Evolutionary conservation across 73 alveolate genomes (phyloP).

Genomic region (Symbiodinium natans): DNA sequence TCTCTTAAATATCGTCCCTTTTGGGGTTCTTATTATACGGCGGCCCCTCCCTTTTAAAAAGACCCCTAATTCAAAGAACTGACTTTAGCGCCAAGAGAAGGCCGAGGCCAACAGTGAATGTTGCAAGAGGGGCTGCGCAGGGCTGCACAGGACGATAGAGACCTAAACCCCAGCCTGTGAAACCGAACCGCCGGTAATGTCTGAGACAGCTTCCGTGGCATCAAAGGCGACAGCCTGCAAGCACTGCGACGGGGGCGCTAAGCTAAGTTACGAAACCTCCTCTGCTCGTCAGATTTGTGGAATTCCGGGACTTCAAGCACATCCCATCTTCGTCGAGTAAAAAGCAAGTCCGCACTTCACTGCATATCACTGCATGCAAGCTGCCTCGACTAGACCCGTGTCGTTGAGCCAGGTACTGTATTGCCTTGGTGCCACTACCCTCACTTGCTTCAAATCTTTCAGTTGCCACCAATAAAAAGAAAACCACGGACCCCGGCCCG

Average conservation of each 20-base stretch:
- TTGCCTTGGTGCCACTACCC: constrained; percentile 4
- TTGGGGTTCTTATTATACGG: too few relatives aligned
- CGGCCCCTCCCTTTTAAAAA: too few relatives aligned
- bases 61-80: too few relatives aligned
- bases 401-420: constrained; percentile 76
- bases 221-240: constrained; percentile 38
- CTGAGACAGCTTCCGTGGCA: constrained; percentile 46
- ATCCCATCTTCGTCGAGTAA: background rate
- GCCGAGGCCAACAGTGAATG: too few relatives aligned
- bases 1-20: too few relatives aligned
- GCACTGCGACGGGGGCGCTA: background rate
- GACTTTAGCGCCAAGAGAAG: too few relatives aligned
- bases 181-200: constrained; percentile 66
- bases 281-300: background rate
- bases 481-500: constrained; percentile 35
- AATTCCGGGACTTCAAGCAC: background rate
- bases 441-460: too few relatives aligned
- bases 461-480: too few relatives aligned
- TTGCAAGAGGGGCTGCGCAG: too few relatives aligned
- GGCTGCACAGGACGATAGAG: too few relatives aligned
- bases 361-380: background rate
- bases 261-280: background rate
- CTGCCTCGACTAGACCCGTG: constrained; percentile 67
- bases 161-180: constrained; percentile 15
- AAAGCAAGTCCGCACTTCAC: background rate